phyloP scores from a whole-genome alignment of 1,284 basidiomycete genomes.

The Takashimella koratensis region DNA sequence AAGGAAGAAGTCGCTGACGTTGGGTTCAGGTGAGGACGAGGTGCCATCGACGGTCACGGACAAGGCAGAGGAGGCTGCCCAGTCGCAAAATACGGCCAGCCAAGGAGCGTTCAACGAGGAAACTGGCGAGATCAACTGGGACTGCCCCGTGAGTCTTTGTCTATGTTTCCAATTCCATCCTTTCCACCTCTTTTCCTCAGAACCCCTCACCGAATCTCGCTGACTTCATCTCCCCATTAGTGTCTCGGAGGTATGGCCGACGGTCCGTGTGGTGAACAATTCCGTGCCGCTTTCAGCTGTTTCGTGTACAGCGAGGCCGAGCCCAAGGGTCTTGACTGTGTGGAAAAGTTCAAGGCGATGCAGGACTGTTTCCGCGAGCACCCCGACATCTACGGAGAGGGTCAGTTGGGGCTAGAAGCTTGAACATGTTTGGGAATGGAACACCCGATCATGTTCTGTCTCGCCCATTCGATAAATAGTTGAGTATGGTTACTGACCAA shows the following conservation, averaged over 20 bases:
- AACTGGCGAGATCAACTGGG: slow-evolving; percentile 98
- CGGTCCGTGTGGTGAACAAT: slow-evolving; percentile 90
- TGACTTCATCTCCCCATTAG: slow-evolving; percentile 11
- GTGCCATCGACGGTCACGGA: slow-evolving; percentile 4
- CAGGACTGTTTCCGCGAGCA: slow-evolving; percentile 96
- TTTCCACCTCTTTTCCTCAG: slow-evolving; percentile 1
- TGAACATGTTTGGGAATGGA: neutral
- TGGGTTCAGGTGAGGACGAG: too few relatives aligned
- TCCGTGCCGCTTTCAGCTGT: slow-evolving; percentile 95
- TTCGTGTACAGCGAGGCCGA: slow-evolving; percentile 93
- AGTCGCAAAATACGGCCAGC: slow-evolving; percentile 8
- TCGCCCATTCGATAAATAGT: too few relatives aligned
- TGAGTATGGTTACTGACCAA: too few relatives aligned
- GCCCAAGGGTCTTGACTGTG: slow-evolving; percentile 96
- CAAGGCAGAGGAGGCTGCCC: slow-evolving; percentile 7
- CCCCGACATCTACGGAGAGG: slow-evolving; percentile 91
- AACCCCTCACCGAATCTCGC: neutral
- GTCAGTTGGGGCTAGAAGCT: slow-evolving; percentile 51
- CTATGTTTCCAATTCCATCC: neutral
- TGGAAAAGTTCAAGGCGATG: slow-evolving; percentile 97
- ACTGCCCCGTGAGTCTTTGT: slow-evolving; percentile 63
- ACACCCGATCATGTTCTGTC: too few relatives aligned
- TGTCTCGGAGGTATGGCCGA: slow-evolving; percentile 98
- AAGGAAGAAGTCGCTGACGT: too few relatives aligned
- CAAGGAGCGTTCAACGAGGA: slow-evolving; percentile 71